These are phyloP conservation scores for Trichoderma erinaceum DNA, from an alignment of 495 filamentous ascomycete species.

Conservation along the genomic window DNA sequence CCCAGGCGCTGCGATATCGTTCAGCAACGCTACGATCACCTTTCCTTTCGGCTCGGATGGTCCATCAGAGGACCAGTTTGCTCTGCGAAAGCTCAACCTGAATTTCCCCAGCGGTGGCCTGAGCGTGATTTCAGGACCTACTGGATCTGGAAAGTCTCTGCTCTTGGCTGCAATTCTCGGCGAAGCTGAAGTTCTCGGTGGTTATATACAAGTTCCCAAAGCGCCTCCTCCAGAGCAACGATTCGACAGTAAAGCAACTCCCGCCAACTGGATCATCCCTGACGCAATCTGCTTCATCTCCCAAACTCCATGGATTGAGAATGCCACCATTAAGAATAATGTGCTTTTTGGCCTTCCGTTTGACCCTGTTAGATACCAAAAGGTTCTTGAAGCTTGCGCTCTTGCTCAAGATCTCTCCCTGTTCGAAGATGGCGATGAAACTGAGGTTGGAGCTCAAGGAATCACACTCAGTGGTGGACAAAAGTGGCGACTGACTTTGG, in stretches of 20 bases:
- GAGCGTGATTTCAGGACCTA: constrained; percentile 52
- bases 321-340: constrained; percentile 48
- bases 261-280: constrained; percentile 55
- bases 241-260: constrained; percentile 39
- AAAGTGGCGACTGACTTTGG: constrained; percentile 60
- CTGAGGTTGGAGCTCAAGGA: constrained; percentile 65
- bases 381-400: constrained; percentile 57
- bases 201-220: constrained; percentile 38
- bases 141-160: constrained; percentile 55
- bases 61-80: constrained; percentile 38
- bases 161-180: constrained; percentile 52
- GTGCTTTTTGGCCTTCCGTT: constrained; percentile 51
- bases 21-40: constrained; percentile 52
- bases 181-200: constrained; percentile 45
- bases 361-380: constrained; percentile 41
- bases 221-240: constrained; percentile 27
- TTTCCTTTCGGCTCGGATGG: constrained; percentile 49
- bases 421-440: constrained; percentile 60
- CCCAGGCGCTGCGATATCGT: constrained; percentile 43
- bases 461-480: constrained; percentile 68
- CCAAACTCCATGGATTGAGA: constrained; percentile 54
- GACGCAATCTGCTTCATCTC: constrained; percentile 55
- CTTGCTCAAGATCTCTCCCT: constrained; percentile 57
- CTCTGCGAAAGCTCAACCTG: constrained; percentile 49
- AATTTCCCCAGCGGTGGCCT: constrained; percentile 53